Conservation (phyloP, 495 filamentous ascomycete species). For the Tuber microsphaerosporum region DNA sequence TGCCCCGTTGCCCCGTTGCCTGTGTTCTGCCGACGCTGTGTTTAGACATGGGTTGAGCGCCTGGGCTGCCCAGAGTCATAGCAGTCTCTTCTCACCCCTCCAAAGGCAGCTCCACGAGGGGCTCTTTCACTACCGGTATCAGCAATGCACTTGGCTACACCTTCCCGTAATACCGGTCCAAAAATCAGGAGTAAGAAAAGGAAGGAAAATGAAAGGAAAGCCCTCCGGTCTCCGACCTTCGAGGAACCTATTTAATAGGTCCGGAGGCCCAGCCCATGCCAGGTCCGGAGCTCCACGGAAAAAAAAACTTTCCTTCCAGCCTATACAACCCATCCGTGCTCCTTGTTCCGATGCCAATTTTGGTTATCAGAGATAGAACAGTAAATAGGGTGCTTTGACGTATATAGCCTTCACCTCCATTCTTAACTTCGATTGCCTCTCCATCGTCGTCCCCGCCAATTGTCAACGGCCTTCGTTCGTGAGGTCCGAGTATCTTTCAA, state of each 20-base stretch:
- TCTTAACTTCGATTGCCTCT: not conserved
- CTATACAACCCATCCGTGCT: not conserved
- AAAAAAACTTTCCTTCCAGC: not conserved
- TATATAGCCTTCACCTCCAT: not conserved
- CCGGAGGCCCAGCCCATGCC: conserved; percentile 6
- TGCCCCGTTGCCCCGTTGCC: not conserved
- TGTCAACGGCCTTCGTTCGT: not conserved
- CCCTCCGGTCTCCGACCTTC: not conserved
- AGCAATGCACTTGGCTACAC: conserved; percentile 18
- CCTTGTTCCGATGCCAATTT: not conserved
- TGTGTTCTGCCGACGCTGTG: not conserved
- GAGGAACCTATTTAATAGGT: conserved; percentile 11
- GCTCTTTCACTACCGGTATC: not conserved
- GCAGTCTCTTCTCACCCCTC: not conserved
- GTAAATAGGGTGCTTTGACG: not conserved
- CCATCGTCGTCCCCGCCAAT: not conserved
- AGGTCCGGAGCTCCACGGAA: conserved; percentile 8
- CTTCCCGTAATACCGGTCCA: not conserved
- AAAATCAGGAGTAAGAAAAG: conserved; percentile 7
- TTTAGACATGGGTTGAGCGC: not conserved
- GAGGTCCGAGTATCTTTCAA: conserved; percentile 5
- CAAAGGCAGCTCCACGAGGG: conserved; percentile 30
- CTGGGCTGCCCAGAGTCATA: not conserved
- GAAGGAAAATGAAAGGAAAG: conserved; percentile 3
- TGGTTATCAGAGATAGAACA: not conserved